Evolutionary conservation across 768 basidiomycete genomes (phyloP), one percentile per base, ranked within the genome.

Genomic region (Macrocybe gigantea): DNA sequence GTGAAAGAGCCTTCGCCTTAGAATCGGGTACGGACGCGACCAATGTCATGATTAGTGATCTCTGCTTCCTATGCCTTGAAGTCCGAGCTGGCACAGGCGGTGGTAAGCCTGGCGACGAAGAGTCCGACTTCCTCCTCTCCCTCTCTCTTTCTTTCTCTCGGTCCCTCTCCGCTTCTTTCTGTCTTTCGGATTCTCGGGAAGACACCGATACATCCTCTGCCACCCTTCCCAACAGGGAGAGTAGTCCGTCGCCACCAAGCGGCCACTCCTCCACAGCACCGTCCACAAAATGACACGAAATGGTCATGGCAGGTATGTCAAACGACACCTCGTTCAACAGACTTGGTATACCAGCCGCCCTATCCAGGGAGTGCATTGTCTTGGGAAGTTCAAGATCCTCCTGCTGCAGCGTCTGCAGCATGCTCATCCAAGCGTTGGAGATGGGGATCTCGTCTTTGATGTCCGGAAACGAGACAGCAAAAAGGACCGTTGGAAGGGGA

Each of bases 21-120:
- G 6, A 42, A 50, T 37, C 61, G 22, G 68, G 41, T 65, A 82
- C 74, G 44, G 66, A 83, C 74, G 80, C 75, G 49, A 88, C 78
- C 36, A 89, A 66, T 6, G 82, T 76, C 75, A 82, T 84, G 41
- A 87, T 68, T 50, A 88, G 60, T 11, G 87, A 88, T 38, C 80
- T 73, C 55, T 84, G 80, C 54, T 80, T 85, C 66, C 83, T 86
- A 54, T 87, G 83, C 52, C 75, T 77, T 37, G 66, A 57, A 3
- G 54, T 54, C 56, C 70, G 76, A 38, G 56, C 56, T 36, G 67
- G 44, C 44, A 58, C 55, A 7, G 63, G 55, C 34, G 65, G 55
- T 32, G 50, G 51, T 22, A 61, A 64, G 22, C 22, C 22, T 22
- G 22, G 22, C 22, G 22, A 22, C 52, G 54, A 44, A 46, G 38